Base-by-base conservation (phyloP, 208 protist genomes). In the Sergeia podlipaevii region DNA sequence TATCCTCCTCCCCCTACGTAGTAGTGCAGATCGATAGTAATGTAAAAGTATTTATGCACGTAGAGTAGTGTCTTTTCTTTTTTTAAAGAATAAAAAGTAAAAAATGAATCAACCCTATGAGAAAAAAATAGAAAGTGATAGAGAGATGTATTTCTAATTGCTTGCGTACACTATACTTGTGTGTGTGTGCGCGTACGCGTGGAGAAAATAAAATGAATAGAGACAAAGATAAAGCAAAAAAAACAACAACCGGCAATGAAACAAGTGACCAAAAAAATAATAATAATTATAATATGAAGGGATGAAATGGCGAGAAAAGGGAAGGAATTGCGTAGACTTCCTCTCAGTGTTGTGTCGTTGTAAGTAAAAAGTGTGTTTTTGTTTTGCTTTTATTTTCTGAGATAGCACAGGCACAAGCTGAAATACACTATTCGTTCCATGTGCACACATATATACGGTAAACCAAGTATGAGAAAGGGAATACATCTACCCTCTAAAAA, bases 41-140 rank as follows among this genome's bases (percentile, higher is more conserved):
- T 26, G 24, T 48, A 58, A 58, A 58, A 47, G 44, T 32, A 58
- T 23, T 60, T n/a, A n/a, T n/a, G n/a, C n/a, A n/a, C n/a, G n/a
- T n/a, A n/a, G n/a, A n/a, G 55, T 43, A 27, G 32, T 36, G 32
- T 55, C 18, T 23, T 50, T 32, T 28, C 41, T 3, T 50, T 53
- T 20, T 62, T 39, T 13, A 45, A 23, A 2, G n/a, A 37, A 13
- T n/a, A 13, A 27, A n/a, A 53, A 13, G n/a, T 3, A 15, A 5
- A 37, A 26, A 8, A 52, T 48, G 43, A 48, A 13, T 21, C 26
- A 26, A 45, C 28, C 53, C 20, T 10, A 60, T 60, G 27, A 0
- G 28, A 32, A 47, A 34, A 34, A 63, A 43, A 30, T 3, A 37
- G 48, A 34, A 3, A 23, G 13, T 33, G 42, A 4, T 49, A 59